Percentiles rank a stretch among this genome's conserved stretches.
These are phyloP conservation scores for Ophiostoma sp. DNA, from an alignment of 2,329 filamentous ascomycete species.

Conservation along the genomic window DNA sequence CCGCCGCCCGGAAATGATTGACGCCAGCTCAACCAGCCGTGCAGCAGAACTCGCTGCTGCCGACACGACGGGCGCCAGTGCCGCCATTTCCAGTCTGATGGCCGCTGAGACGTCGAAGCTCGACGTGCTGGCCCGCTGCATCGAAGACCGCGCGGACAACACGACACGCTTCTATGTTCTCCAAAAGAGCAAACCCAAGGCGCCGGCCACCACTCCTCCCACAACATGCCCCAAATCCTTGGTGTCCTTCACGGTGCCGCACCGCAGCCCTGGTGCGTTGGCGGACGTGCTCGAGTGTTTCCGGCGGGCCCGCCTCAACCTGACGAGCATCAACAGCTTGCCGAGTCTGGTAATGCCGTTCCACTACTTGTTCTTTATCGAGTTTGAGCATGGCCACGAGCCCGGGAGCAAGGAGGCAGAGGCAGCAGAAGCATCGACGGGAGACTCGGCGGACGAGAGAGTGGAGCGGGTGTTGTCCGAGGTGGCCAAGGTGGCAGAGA, in stretches of 20 bases:
- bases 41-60: constrained; percentile 75
- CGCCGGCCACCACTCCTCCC: not conserved
- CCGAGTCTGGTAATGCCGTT: constrained; percentile 75
- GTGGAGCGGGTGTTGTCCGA: constrained; percentile 62
- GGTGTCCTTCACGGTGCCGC: constrained; percentile 79
- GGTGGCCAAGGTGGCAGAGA: constrained; percentile 58
- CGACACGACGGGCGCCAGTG: constrained; percentile 59
- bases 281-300: constrained; percentile 81
- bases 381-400: constrained; percentile 68
- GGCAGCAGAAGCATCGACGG: not conserved
- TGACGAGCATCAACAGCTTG: constrained; percentile 87
- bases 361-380: constrained; percentile 93
- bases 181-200: constrained; percentile 31
- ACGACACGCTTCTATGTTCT: constrained; percentile 78
- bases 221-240: constrained; percentile 61
- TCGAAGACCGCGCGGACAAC: constrained; percentile 75
- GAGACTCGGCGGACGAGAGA: constrained; percentile 51
- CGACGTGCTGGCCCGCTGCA: constrained; percentile 65
- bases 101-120: constrained; percentile 70
- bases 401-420: constrained; percentile 24
- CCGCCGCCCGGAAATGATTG: constrained; percentile 73
- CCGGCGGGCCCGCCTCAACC: constrained; percentile 68
- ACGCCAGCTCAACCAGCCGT: constrained; percentile 81
- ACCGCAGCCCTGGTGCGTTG: constrained; percentile 75
- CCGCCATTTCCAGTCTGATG: constrained; percentile 75